Evolutionary conservation across 768 basidiomycete genomes (phyloP).

Genomic region (Coprinopsis cinerea): DNA sequence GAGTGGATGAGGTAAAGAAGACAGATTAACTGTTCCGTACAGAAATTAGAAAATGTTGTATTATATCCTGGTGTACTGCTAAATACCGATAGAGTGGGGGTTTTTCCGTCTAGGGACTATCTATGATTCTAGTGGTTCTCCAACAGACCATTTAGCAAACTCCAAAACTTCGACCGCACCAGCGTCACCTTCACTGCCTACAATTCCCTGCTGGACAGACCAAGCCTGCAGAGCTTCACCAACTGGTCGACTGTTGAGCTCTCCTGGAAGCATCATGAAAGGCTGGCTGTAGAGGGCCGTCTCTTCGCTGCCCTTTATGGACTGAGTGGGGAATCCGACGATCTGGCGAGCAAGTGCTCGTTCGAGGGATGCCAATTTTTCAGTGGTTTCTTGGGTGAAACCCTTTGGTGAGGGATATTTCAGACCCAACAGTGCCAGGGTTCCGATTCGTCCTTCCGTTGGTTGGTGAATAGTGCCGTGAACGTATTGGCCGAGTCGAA

Average conservation of each 20-base stretch:
- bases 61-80: not conserved
- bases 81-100: not conserved
- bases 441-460: conserved; percentile 52
- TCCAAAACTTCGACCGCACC: conserved; percentile 43
- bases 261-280: conserved; percentile 69
- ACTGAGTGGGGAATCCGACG: conserved; percentile 69
- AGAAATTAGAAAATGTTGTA: not conserved
- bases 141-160: conserved; percentile 63
- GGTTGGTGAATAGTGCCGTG: conserved; percentile 51
- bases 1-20: conserved; percentile 21
- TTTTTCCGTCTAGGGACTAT: not conserved
- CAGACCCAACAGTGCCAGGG: conserved; percentile 51
- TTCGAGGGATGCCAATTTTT: conserved; percentile 49
- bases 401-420: conserved; percentile 19
- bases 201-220: conserved; percentile 45
- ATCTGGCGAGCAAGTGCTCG: conserved; percentile 81
- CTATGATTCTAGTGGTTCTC: conserved; percentile 28
- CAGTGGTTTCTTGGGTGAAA: conserved; percentile 35
- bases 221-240: conserved; percentile 45
- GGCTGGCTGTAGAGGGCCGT: conserved; percentile 66
- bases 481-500: conserved; percentile 50
- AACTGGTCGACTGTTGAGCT: conserved; percentile 36
- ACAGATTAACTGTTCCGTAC: not conserved
- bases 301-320: conserved; percentile 38
- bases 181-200: conserved; percentile 22